Conservation (phyloP, 768 basidiomycete genomes). For the Auricularia auricula-judae region DNA sequence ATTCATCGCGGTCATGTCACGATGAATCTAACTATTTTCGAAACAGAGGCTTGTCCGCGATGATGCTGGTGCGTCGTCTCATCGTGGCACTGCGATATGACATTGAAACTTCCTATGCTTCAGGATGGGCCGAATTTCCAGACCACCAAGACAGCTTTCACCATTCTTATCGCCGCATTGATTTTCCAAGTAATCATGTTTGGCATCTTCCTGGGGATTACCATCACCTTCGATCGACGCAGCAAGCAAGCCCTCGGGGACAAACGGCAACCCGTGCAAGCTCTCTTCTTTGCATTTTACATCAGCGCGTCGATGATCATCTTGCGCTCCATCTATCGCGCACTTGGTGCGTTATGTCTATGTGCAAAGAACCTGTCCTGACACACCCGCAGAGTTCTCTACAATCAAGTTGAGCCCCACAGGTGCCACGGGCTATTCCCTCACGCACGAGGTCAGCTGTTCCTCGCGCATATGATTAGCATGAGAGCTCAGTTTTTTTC, state of each 20-base stretch:
- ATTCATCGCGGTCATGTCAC: not conserved
- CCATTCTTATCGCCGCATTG: conserved; percentile 7
- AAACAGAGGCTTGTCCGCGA: too few relatives aligned
- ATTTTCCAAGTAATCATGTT: conserved; percentile 7
- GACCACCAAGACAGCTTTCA: not conserved
- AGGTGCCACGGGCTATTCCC: conserved; percentile 3
- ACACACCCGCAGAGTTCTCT: conserved; percentile 4
- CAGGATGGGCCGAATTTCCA: not conserved
- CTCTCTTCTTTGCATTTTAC: conserved; percentile 9
- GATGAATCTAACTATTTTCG: not conserved
- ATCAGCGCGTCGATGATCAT: conserved; percentile 2
- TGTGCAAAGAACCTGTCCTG: not conserved
- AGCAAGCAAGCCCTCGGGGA: not conserved
- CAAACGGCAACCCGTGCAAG: not conserved
- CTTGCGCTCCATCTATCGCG: conserved; percentile 6
- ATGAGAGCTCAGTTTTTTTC: too few relatives aligned
- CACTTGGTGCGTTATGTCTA: conserved; percentile 2
- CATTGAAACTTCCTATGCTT: not conserved
- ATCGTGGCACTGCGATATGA: not conserved
- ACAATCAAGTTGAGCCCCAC: conserved; percentile 3
- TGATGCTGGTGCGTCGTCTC: too few relatives aligned
- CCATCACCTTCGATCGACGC: conserved; percentile 1
- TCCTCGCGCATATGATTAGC: too few relatives aligned
- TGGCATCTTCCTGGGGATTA: conserved; percentile 2
- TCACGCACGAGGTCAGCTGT: conserved; percentile 3